Percentiles rank a stretch among this genome's conserved stretches.
Conservation (phyloP, 108 stramenopile species). For the Cyclotella choctawhatcheeana region DNA sequence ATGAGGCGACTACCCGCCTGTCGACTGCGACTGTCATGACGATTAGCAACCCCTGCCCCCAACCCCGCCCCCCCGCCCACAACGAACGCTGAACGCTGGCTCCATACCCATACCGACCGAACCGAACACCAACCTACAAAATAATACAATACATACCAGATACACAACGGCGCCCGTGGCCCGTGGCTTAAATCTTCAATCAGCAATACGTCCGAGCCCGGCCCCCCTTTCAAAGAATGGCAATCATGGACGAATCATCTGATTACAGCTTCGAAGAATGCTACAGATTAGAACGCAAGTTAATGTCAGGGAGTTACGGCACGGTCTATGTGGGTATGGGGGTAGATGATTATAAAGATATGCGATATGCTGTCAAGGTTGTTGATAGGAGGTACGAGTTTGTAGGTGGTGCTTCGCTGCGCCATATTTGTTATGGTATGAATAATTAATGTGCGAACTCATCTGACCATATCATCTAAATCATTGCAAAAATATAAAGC, state of each 20-base stretch:
- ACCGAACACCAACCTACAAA: too few species aligned
- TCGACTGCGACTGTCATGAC: too few species aligned
- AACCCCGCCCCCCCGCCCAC: too few species aligned
- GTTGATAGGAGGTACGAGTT: constrained; percentile 60
- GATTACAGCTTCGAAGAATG: constrained; percentile 46
- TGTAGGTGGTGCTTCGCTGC: constrained; percentile 4
- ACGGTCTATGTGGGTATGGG: constrained; percentile 64
- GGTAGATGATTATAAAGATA: constrained; percentile 43
- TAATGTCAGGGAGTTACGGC: constrained; percentile 75
- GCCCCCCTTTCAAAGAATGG: background rate
- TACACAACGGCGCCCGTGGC: too few species aligned
- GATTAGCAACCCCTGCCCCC: too few species aligned
- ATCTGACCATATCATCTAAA: background rate
- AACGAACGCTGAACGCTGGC: too few species aligned
- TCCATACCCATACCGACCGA: too few species aligned
- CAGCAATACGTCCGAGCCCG: background rate
- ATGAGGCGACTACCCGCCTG: too few species aligned
- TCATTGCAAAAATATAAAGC: constrained; percentile 19
- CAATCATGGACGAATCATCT: background rate
- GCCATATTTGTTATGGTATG: background rate
- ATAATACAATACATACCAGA: too few species aligned
- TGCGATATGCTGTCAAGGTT: constrained; percentile 73
- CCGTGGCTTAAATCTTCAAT: too few species aligned
- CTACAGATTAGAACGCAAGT: constrained; percentile 54
- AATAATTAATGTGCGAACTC: background rate